Evolutionary conservation across 768 basidiomycete genomes (phyloP).

Genomic region (Rubroboletus pulcherrimus): DNA sequence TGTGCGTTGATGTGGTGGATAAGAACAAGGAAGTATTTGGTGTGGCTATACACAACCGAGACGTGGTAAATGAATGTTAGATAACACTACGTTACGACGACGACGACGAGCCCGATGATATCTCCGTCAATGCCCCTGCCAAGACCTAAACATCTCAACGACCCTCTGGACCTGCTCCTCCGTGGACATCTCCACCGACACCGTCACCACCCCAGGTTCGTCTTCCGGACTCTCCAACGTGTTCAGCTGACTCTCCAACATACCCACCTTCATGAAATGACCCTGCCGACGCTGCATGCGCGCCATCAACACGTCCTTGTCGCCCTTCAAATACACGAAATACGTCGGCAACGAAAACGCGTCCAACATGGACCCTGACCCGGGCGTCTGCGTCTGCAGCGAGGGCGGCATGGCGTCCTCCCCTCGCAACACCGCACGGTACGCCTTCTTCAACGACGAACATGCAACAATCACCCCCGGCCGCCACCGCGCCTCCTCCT

Average conservation of each 20-base stretch:
- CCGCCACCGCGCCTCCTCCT: neutral
- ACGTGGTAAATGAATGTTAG: neutral
- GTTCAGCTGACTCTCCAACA: slow-evolving; percentile 76
- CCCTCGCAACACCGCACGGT: slow-evolving; percentile 78
- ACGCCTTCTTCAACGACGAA: slow-evolving; percentile 77
- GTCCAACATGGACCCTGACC: neutral
- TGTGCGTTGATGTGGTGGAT: neutral
- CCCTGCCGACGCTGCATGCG: slow-evolving; percentile 62
- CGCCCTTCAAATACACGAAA: slow-evolving; percentile 78
- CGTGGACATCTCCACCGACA: slow-evolving; percentile 50
- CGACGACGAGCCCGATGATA: neutral
- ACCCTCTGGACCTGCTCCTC: slow-evolving; percentile 53
- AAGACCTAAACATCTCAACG: neutral
- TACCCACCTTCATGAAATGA: slow-evolving; percentile 80
- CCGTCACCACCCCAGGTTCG: slow-evolving; percentile 64
- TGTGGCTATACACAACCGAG: slow-evolving; percentile 1
- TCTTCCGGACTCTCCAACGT: slow-evolving; percentile 67
- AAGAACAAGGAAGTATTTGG: neutral
- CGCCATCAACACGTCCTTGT: slow-evolving; percentile 49
- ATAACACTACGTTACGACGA: neutral
- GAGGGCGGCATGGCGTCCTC: neutral
- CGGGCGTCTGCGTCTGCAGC: neutral
- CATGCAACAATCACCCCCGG: slow-evolving; percentile 79
- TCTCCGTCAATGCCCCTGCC: neutral
- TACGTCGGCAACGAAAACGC: slow-evolving; percentile 48